Evolutionary conservation across 768 basidiomycete genomes (phyloP).

Genomic region (Amanita rubescens): DNA sequence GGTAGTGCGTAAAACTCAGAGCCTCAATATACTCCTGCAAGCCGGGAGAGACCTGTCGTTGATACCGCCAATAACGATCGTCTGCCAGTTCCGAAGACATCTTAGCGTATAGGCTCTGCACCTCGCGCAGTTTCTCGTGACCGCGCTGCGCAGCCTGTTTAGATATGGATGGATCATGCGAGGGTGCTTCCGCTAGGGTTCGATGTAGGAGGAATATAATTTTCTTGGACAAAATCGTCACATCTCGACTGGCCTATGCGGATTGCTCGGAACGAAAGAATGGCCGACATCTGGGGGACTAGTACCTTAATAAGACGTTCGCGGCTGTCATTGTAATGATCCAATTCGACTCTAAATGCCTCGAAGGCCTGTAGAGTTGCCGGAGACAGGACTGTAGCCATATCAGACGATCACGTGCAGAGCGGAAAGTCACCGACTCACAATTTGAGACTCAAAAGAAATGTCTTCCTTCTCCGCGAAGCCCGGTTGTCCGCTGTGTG

Average conservation of each 20-base stretch:
- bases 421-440: background rate
- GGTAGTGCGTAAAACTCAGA: slow-evolving; percentile 80
- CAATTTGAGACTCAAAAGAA: background rate
- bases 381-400: background rate
- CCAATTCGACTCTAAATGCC: slow-evolving; percentile 62
- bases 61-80: slow-evolving; percentile 72
- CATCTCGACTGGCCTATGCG: slow-evolving; percentile 69
- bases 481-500: slow-evolving; percentile 70
- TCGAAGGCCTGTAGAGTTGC: slow-evolving; percentile 34
- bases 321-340: slow-evolving; percentile 78
- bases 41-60: slow-evolving; percentile 68
- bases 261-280: background rate
- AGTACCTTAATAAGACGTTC: slow-evolving; percentile 86
- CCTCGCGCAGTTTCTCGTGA: slow-evolving; percentile 56
- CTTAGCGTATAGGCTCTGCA: slow-evolving; percentile 54
- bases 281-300: background rate
- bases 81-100: slow-evolving; percentile 57
- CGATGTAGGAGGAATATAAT: slow-evolving; percentile 91
- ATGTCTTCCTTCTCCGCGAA: slow-evolving; percentile 41
- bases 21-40: slow-evolving; percentile 97
- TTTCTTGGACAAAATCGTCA: slow-evolving; percentile 89
- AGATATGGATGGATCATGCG: slow-evolving; percentile 21
- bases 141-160: slow-evolving; percentile 43
- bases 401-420: background rate
- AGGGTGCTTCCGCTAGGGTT: slow-evolving; percentile 31